These are phyloP conservation scores for Penicillium oxalicum DNA, from an alignment of 2,329 filamentous ascomycete genomes.

Conservation along the genomic window DNA sequence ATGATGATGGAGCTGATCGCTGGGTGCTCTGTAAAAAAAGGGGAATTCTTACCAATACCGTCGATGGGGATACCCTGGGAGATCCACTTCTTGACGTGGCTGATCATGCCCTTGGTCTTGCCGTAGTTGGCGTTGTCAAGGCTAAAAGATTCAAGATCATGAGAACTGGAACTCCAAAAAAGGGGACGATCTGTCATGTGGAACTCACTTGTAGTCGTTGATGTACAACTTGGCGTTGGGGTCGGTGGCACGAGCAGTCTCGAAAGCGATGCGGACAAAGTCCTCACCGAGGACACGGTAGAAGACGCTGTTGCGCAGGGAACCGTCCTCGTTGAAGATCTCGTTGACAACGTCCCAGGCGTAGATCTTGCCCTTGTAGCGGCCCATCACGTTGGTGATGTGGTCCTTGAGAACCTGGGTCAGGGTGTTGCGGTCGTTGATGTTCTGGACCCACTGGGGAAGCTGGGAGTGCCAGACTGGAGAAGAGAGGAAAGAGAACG, in stretches of 20 bases:
- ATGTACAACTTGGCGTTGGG: constrained; percentile 66
- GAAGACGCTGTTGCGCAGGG: constrained; percentile 57
- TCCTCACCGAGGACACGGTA: constrained; percentile 62
- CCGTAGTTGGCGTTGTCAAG: constrained; percentile 55
- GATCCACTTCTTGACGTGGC: constrained; percentile 59
- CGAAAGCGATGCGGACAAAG: constrained; percentile 65
- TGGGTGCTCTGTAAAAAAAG: too few relatives aligned
- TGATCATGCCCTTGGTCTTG: constrained; percentile 54
- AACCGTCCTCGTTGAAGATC: constrained; percentile 49
- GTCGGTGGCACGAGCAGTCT: constrained; percentile 61
- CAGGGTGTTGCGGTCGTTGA: constrained; percentile 47
- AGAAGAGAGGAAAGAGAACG: neutral
- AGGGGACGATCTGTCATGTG: neutral
- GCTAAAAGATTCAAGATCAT: constrained; percentile 43
- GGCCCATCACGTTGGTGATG: constrained; percentile 30
- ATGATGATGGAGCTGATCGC: neutral
- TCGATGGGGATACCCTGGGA: constrained; percentile 59
- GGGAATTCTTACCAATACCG: constrained; percentile 47
- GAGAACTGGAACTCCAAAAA: neutral
- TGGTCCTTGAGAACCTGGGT: constrained; percentile 47
- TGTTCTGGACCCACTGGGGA: constrained; percentile 18
- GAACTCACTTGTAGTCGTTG: constrained; percentile 55
- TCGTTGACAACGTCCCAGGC: constrained; percentile 34
- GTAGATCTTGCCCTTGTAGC: constrained; percentile 33
- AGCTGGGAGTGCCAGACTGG: constrained; percentile 37